These are phyloP conservation scores for Comarum palustre DNA, from an alignment of 306 rosid species.

Conservation along the genomic window DNA sequence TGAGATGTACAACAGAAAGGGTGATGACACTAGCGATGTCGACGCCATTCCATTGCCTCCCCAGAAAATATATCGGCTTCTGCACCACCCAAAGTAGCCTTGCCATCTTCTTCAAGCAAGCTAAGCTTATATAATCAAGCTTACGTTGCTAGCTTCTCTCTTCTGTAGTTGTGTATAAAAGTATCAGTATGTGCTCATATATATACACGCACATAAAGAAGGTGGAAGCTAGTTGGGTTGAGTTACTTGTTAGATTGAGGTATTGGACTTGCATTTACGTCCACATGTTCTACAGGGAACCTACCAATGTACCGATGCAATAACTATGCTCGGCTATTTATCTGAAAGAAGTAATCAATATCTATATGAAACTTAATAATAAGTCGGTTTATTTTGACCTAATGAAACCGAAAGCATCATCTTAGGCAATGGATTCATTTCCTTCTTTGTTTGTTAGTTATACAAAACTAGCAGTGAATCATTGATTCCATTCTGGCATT, in stretches of 20 bases:
- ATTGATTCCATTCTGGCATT: too few species aligned
- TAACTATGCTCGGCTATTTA: neutral
- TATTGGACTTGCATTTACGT: neutral
- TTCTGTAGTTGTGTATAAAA: neutral
- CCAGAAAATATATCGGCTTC: conserved; percentile 7
- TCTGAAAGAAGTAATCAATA: too few species aligned
- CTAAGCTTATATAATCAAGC: neutral
- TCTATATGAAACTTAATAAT: too few species aligned
- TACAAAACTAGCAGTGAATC: too few species aligned
- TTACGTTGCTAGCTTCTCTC: neutral
- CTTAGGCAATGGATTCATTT: too few species aligned
- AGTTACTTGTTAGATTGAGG: neutral
- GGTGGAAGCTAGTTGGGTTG: neutral
- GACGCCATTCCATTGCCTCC: conserved; percentile 64
- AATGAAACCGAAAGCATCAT: too few species aligned
- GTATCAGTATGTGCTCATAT: neutral
- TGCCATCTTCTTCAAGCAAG: neutral
- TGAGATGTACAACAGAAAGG: conserved; percentile 51
- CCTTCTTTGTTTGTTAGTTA: too few species aligned
- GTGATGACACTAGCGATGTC: conserved; percentile 56
- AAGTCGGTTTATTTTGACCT: too few species aligned
- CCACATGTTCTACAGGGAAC: neutral
- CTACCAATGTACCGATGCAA: neutral
- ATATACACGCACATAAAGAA: too few species aligned
- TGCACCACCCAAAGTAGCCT: neutral